These are phyloP conservation scores for Colletotrichum lini DNA, from an alignment of 2,329 filamentous ascomycete species.

Conservation along the genomic window DNA sequence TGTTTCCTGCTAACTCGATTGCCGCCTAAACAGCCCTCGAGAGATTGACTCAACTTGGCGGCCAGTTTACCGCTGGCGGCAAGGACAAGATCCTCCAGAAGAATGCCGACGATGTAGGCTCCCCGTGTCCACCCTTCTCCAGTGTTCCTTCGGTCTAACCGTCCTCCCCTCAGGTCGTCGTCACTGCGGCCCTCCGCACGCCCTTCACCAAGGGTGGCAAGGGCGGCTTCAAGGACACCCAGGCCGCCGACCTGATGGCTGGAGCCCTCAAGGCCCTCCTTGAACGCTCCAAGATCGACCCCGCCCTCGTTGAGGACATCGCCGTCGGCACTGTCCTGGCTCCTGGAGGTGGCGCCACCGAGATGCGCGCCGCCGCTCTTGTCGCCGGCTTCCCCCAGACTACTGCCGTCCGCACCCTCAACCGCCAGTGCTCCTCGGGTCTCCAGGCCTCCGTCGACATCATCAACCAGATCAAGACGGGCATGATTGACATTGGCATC, in stretches of 20 bases:
- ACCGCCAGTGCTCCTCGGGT: slow-evolving; percentile 94
- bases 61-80: slow-evolving; percentile 69
- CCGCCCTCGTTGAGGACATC: slow-evolving; percentile 90
- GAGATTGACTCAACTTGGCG: slow-evolving; percentile 72
- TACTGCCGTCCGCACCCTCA: slow-evolving; percentile 88
- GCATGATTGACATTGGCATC: slow-evolving; percentile 96
- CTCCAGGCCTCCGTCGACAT: slow-evolving; percentile 94
- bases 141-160: slow-evolving; percentile 45
- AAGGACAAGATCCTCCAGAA: slow-evolving; percentile 74
- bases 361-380: slow-evolving; percentile 93
- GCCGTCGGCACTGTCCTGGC: slow-evolving; percentile 92
- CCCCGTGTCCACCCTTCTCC: slow-evolving; percentile 3
- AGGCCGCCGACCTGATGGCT: slow-evolving; percentile 86
- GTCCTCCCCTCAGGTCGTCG: slow-evolving; percentile 75
- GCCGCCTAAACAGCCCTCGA: slow-evolving; percentile 62
- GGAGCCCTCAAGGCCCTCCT: slow-evolving; percentile 87
- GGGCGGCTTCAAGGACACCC: slow-evolving; percentile 96
- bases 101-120: slow-evolving; percentile 74
- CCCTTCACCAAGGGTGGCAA: slow-evolving; percentile 94
- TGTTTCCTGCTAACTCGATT: not conserved
- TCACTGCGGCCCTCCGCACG: slow-evolving; percentile 92
- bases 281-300: slow-evolving; percentile 89
- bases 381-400: slow-evolving; percentile 91
- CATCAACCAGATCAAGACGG: slow-evolving; percentile 89
- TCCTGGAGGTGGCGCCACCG: slow-evolving; percentile 93